phyloP scores from a whole-genome alignment of 148 eudicot species.

The Polygonum aviculare region DNA sequence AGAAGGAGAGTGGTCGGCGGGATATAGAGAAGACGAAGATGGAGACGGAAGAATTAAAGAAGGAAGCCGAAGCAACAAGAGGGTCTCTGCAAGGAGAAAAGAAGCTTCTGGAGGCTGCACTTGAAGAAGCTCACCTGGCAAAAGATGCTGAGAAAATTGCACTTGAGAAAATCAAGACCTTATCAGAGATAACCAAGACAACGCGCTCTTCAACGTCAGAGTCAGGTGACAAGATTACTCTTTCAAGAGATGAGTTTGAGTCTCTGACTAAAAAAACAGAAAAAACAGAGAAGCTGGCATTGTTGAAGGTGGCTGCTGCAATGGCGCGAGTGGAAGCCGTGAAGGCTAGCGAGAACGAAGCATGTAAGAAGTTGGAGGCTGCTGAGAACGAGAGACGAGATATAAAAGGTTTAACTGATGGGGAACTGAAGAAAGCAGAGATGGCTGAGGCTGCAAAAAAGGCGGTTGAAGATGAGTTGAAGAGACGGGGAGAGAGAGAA shows the following conservation, averaged over 20 bases:
- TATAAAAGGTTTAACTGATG: slow-evolving; percentile 54
- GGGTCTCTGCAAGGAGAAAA: slow-evolving; percentile 35
- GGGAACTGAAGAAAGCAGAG: slow-evolving; percentile 61
- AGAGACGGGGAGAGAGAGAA: slow-evolving; percentile 74
- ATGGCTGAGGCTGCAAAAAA: slow-evolving; percentile 80
- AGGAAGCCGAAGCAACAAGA: slow-evolving; percentile 36
- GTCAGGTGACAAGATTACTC: slow-evolving; percentile 43
- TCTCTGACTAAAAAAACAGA: slow-evolving; percentile 53
- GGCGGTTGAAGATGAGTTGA: slow-evolving; percentile 86
- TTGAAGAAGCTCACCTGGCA: slow-evolving; percentile 42
- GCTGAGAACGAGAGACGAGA: slow-evolving; percentile 63
- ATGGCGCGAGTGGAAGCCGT: slow-evolving; percentile 65
- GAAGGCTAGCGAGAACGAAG: slow-evolving; percentile 85
- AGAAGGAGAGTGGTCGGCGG: slow-evolving; percentile 32
- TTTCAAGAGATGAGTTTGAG: slow-evolving; percentile 55
- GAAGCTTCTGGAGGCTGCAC: slow-evolving; percentile 35
- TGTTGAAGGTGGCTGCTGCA: slow-evolving; percentile 43
- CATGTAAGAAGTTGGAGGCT: slow-evolving; percentile 53
- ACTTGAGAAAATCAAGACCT: slow-evolving; percentile 27
- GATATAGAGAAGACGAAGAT: slow-evolving; percentile 44
- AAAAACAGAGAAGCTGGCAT: slow-evolving; percentile 43
- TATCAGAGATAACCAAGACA: slow-evolving; percentile 43
- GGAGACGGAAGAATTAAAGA: slow-evolving; percentile 46
- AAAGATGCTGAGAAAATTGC: slow-evolving; percentile 40
- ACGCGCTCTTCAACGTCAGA: slow-evolving; percentile 66